Conservation (phyloP, 192 early-diverging fungal genomes). For the Gigaspora rosea region DNA sequence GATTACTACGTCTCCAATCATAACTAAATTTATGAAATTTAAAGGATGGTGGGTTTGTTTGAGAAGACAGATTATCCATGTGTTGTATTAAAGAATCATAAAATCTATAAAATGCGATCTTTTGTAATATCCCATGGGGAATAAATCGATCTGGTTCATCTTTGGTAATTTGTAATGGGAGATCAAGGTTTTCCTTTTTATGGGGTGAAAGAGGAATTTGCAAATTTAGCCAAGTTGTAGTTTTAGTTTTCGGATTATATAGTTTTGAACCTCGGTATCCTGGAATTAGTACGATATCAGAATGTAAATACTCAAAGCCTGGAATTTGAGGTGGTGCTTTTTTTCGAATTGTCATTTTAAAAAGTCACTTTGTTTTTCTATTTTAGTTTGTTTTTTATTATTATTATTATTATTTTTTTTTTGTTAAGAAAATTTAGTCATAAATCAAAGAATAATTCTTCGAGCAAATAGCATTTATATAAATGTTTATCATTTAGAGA, state of each 20-base stretch:
- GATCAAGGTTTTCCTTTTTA: constrained; percentile 23
- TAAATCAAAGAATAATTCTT: no score
- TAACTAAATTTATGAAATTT: constrained; percentile 28
- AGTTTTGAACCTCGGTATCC: constrained; percentile 22
- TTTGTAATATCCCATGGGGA: background rate
- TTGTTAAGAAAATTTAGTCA: no score
- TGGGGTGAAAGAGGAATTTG: constrained; percentile 4
- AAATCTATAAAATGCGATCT: background rate
- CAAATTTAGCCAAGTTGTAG: background rate
- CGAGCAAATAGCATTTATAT: no score
- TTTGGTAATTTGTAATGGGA: constrained; percentile 12
- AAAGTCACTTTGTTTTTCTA: background rate
- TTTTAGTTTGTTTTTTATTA: no score
- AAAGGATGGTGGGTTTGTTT: background rate
- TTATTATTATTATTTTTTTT: no score
- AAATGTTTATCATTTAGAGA: no score
- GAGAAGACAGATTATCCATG: background rate
- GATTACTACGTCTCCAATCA: constrained; percentile 24
- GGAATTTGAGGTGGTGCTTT: background rate
- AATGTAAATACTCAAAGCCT: constrained; percentile 11
- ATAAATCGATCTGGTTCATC: constrained; percentile 17
- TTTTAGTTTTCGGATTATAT: background rate
- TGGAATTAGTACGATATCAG: constrained; percentile 17
- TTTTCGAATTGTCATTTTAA: background rate
- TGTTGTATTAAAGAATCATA: constrained; percentile 13